These are phyloP conservation scores for Aspergillus clavatus DNA, from an alignment of 2,329 filamentous ascomycete species.

Conservation along the genomic window DNA sequence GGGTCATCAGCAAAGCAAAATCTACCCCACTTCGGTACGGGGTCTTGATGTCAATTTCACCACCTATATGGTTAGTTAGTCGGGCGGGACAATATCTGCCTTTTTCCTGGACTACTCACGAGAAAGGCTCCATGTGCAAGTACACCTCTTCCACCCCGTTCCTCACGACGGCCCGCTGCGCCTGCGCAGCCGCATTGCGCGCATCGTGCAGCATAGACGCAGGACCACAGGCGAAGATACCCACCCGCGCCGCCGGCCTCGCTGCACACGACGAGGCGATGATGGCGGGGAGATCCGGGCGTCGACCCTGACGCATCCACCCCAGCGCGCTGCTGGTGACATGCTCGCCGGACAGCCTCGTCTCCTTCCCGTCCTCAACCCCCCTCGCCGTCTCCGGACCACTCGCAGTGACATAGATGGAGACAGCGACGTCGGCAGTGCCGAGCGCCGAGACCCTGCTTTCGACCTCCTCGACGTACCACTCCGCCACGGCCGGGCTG, in stretches of 20 bases:
- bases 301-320: conserved; percentile 2
- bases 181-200: conserved; percentile 43
- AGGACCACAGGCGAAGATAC: conserved; percentile 44
- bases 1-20: too few species aligned
- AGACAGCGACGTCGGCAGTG: conserved; percentile 9
- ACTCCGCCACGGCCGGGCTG: conserved; percentile 6
- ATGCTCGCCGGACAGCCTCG: background rate
- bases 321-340: background rate
- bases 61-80: too few species aligned
- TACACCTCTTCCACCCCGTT: conserved; percentile 35
- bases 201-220: conserved; percentile 46
- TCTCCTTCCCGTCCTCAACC: too few species aligned
- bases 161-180: conserved; percentile 36
- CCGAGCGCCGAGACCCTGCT: conserved; percentile 1
- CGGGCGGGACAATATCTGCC: too few species aligned
- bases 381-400: too few species aligned
- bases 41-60: too few species aligned
- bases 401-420: conserved; percentile 14
- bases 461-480: conserved; percentile 10
- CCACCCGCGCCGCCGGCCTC: conserved; percentile 7
- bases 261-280: conserved; percentile 10
- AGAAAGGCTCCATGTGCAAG: conserved; percentile 48
- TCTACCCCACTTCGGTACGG: too few species aligned
- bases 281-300: conserved; percentile 32
- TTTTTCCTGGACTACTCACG: conserved; percentile 35